Evolutionary conservation across 2,329 filamentous ascomycete genomes (phyloP).

Genomic region (Claviceps spartinae): DNA sequence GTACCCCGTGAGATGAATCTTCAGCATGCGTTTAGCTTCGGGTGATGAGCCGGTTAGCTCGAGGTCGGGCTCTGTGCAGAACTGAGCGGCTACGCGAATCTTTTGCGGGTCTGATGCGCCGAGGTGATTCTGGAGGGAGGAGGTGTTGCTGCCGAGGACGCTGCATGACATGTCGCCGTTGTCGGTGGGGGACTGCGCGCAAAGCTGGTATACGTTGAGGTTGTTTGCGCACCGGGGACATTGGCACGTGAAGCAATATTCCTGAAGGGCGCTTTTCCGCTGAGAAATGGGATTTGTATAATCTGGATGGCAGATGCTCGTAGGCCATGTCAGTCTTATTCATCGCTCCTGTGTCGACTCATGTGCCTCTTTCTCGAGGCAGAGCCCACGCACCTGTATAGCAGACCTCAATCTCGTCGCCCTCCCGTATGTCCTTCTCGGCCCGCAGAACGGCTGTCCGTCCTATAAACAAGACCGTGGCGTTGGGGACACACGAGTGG

Average conservation of each 20-base stretch:
- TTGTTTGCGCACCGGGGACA: conserved; percentile 37
- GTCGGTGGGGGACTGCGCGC: conserved; percentile 23
- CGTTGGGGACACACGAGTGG: conserved; percentile 49
- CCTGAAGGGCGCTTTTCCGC: conserved; percentile 28
- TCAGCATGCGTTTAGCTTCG: background rate
- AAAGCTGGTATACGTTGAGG: conserved; percentile 40
- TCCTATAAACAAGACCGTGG: conserved; percentile 40
- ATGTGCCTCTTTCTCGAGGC: background rate
- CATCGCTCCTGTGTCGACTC: too few relatives aligned
- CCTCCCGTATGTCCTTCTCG: conserved; percentile 31
- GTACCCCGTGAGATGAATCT: conserved; percentile 7
- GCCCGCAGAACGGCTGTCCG: conserved; percentile 38
- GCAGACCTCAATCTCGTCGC: conserved; percentile 46
- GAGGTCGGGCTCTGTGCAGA: background rate
- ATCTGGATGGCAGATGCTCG: conserved; percentile 21
- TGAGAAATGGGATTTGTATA: conserved; percentile 29
- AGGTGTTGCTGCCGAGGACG: conserved; percentile 19
- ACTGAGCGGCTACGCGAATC: conserved; percentile 7
- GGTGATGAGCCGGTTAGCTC: background rate
- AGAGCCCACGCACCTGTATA: conserved; percentile 37
- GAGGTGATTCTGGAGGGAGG: conserved; percentile 8
- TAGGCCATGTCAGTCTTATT: background rate
- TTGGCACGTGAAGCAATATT: conserved; percentile 39
- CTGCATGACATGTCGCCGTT: conserved; percentile 28
- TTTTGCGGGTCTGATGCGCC: conserved; percentile 13